Percentiles rank a stretch among this genome's conserved stretches.
Evolutionary conservation across 148 eudicot genomes (phyloP).

Genomic region (Chenopodium formosanum): DNA sequence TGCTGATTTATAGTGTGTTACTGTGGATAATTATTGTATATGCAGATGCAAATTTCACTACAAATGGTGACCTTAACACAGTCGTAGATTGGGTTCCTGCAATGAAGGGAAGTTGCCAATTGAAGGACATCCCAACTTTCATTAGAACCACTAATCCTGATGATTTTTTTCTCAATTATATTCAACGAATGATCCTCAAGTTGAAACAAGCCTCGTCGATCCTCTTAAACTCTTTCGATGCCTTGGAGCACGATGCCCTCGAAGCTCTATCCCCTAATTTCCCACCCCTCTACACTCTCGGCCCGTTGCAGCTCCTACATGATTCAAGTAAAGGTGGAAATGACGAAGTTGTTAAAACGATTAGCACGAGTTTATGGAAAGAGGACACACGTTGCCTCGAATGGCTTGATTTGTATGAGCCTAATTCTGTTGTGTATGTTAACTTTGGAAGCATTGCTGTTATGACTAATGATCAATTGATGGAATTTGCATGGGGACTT

Average conservation of each 20-base stretch:
- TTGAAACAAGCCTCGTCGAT: conserved; percentile 35
- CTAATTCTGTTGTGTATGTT: conserved; percentile 25
- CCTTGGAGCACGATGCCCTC: conserved; percentile 33
- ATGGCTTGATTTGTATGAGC: conserved; percentile 28
- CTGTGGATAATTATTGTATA: no score
- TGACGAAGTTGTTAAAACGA: conserved; percentile 8
- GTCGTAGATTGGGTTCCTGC: conserved; percentile 36
- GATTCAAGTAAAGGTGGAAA: conserved; percentile 9
- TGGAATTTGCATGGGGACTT: conserved; percentile 40
- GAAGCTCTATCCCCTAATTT: conserved; percentile 22
- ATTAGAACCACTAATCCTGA: conserved; percentile 41
- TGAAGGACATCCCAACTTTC: conserved; percentile 41
- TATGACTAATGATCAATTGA: conserved; percentile 27
- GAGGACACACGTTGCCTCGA: conserved; percentile 32
- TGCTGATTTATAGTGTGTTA: no score
- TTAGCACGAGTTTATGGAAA: conserved; percentile 38
- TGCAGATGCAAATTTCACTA: conserved; percentile 39
- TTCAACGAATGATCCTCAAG: background rate
- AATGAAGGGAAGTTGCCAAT: conserved; percentile 30
- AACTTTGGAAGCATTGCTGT: conserved; percentile 34
- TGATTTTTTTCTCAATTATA: conserved; percentile 31
- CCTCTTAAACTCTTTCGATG: conserved; percentile 42
- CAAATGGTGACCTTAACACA: conserved; percentile 43
- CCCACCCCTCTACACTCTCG: conserved; percentile 39
- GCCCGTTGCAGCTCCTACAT: conserved; percentile 38